A percentile compares a stretch with the other conserved stretches of the same genome.
These are phyloP conservation scores for Saitoella complicata DNA, from an alignment of 805 yeast genomes.

Conservation along the genomic window DNA sequence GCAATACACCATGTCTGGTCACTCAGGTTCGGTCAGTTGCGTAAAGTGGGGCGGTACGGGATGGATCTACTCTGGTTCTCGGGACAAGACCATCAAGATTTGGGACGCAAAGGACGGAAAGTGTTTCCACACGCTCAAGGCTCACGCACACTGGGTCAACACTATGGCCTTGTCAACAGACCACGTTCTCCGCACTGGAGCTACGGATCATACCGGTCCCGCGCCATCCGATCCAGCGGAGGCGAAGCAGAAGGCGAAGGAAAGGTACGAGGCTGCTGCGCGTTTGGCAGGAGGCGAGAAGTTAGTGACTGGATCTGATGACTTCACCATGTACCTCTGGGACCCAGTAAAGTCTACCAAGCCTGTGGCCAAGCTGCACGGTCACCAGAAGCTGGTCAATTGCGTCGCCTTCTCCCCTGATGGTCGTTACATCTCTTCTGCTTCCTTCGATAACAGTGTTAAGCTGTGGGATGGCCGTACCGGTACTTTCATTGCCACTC, in stretches of 20 bases:
- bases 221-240: conserved; percentile 25
- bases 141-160: conserved; percentile 97
- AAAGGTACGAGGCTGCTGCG: conserved; percentile 47
- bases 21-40: conserved; percentile 76
- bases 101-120: conserved; percentile 77
- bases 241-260: conserved; percentile 32
- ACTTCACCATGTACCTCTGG: conserved; percentile 96
- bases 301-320: conserved; percentile 89
- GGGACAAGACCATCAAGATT: conserved; percentile 81
- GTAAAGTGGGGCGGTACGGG: conserved; percentile 95
- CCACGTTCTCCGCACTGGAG: conserved; percentile 70
- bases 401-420: conserved; percentile 95
- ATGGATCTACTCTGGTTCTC: conserved; percentile 73
- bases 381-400: conserved; percentile 91
- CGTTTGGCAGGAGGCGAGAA: conserved; percentile 52
- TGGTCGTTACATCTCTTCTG: conserved; percentile 76
- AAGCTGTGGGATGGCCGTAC: conserved; percentile 92
- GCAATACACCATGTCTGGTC: conserved; percentile 64
- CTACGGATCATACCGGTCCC: conserved; percentile 48
- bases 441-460: conserved; percentile 88
- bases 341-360: conserved; percentile 54
- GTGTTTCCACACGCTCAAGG: conserved; percentile 58
- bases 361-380: conserved; percentile 88
- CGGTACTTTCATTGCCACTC: conserved; percentile 77
- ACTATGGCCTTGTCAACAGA: conserved; percentile 87